These are phyloP conservation scores for Colletotrichum lini DNA, from an alignment of 2,329 filamentous ascomycete species.

Conservation along the genomic window DNA sequence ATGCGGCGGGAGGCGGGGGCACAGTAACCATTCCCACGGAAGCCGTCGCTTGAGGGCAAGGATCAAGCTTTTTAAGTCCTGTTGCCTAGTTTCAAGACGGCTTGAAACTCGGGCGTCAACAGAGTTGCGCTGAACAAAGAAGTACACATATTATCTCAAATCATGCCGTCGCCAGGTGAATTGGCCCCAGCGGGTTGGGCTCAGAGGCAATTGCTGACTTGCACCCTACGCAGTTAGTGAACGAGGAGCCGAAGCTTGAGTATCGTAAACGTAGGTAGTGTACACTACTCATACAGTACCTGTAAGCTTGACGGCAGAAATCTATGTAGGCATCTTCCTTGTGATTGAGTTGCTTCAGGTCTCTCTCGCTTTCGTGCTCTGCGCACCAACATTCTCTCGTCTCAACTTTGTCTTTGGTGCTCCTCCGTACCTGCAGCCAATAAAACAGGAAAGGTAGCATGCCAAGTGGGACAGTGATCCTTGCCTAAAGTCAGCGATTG, in stretches of 20 bases:
- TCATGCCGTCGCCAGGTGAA: conserved; percentile 5
- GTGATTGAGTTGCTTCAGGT: neutral
- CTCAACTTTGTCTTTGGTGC: neutral
- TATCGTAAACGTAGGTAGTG: neutral
- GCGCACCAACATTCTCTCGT: conserved; percentile 6
- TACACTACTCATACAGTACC: no score
- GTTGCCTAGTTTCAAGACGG: conserved; percentile 24
- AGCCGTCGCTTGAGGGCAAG: neutral
- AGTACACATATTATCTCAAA: conserved; percentile 29
- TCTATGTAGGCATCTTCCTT: neutral
- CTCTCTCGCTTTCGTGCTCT: conserved; percentile 7
- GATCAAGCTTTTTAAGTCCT: conserved; percentile 11
- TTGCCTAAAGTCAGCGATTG: conserved; percentile 19
- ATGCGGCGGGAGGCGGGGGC: neutral
- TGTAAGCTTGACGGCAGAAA: neutral
- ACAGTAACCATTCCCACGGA: neutral
- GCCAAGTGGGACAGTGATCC: conserved; percentile 16
- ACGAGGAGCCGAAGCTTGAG: neutral
- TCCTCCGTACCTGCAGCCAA: conserved; percentile 1
- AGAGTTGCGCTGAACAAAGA: conserved; percentile 28
- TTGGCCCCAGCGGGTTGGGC: conserved; percentile 11
- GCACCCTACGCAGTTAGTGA: neutral
- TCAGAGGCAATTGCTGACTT: neutral
- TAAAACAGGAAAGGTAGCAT: conserved; percentile 30
- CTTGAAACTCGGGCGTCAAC: conserved; percentile 21